Base-by-base conservation (phyloP, 177 flowering plant genomes). In the Vitis hybrid region DNA sequence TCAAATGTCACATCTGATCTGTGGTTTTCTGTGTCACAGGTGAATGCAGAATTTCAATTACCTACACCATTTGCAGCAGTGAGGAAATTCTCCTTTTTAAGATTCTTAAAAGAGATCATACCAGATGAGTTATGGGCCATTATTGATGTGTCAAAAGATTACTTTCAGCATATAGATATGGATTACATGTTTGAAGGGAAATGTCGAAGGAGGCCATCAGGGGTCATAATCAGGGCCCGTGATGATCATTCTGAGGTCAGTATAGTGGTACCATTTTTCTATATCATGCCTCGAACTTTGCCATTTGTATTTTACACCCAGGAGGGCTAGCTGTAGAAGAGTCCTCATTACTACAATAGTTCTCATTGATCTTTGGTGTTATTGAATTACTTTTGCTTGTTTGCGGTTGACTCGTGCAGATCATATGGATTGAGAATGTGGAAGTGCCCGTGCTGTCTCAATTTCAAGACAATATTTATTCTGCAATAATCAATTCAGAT, bases 371-470 rank as follows among this genome's bases (percentile, higher is more conserved):
- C 52, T 22, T 52, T 18, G 44, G 20, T 63, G 17, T 38, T 22
- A 2, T 52, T 8, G 9, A 8, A 11, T 49, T 11, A 33, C 17
- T 20, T 24, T 2, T 31, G 24, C 9, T 19, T 59, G 13, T 60
- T 31, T 19, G 44, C 44, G 6, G 44, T 38, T 38, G 44, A 33
- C 19, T 50, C 60, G 11, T 59, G 63, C 55, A 69, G 71, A 56
- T 69, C 11, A 49, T 47, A 19, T 69, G 71, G 71, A 59, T 69
- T 59, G 71, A 69, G 65, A 59, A 69, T 49, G 20, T 69, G 47
- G 56, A 55, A 69, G 44, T 20, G 14, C 22, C 13, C 20, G 1
- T 5, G 44, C 13, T 19, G 55, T 1, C 11, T 11, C 38, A 15
- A 11, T 6, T 13, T 44, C n/a, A 60, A 47, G 28, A 69, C 18